phyloP scores from a whole-genome alignment of 176 grass and related monocot species.

The Bonia amplexicaulis region DNA sequence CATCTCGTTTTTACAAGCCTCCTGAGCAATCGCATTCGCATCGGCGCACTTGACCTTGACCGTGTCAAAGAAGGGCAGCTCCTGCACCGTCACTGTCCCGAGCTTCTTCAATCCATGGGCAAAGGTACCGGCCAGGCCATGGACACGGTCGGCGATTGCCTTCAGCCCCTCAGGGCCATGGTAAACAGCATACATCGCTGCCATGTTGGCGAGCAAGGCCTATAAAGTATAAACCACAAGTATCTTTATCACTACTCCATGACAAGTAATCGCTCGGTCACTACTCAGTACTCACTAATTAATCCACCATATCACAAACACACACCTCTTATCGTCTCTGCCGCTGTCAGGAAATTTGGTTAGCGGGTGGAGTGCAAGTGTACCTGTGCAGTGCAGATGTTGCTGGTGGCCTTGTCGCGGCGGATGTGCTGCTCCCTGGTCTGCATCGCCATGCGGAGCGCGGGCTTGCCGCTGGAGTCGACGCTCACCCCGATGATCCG shows the following conservation, averaged over 20 bases:
- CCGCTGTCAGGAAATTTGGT: slow-evolving; percentile 29
- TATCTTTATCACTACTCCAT: not conserved
- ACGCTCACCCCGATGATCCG: slow-evolving; percentile 90
- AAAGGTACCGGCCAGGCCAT: slow-evolving; percentile 75
- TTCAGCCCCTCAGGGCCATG: slow-evolving; percentile 93
- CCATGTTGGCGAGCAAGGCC: slow-evolving; percentile 99
- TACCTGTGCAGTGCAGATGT: slow-evolving; percentile 98
- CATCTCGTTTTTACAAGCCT: slow-evolving; percentile 85
- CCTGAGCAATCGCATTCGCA: slow-evolving; percentile 61
- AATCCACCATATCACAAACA: not conserved
- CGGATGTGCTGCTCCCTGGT: slow-evolving; percentile 98
- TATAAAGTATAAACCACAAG: slow-evolving; percentile 40
- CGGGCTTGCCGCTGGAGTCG: slow-evolving; percentile 82
- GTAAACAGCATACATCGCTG: slow-evolving; percentile 97
- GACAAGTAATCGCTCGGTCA: not conserved
- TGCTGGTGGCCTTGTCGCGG: slow-evolving; percentile 97
- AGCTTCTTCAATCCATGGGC: slow-evolving; percentile 87
- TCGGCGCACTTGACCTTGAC: slow-evolving; percentile 81
- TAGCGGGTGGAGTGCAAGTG: not conserved
- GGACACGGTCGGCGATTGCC: slow-evolving; percentile 77
- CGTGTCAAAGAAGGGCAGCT: slow-evolving; percentile 92
- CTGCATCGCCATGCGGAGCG: slow-evolving; percentile 97
- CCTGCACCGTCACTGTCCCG: slow-evolving; percentile 82
- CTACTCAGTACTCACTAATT: slow-evolving; percentile 8
- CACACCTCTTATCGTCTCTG: not conserved